These are phyloP conservation scores for Eucalyptus curtisii DNA, from an alignment of 345 rosid species.

Conservation along the genomic window DNA sequence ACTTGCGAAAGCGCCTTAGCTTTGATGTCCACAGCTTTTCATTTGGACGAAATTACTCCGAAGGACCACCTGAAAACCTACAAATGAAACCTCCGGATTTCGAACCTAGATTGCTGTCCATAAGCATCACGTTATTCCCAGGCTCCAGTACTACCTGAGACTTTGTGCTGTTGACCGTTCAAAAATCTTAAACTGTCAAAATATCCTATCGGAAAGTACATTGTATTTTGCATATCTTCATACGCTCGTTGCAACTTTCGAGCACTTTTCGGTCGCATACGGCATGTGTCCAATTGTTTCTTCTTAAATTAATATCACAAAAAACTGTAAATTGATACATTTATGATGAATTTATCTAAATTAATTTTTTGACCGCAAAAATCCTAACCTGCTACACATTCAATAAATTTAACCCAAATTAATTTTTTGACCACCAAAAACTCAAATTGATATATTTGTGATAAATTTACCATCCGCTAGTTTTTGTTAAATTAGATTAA, in stretches of 20 bases:
- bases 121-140: not conserved
- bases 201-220: not conserved
- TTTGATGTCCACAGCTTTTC: not conserved
- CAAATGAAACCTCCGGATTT: not conserved
- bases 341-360: fast-evolving
- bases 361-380: fast-evolving
- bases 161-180: too few species aligned
- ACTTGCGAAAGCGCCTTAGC: not conserved
- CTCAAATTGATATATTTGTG: fast-evolving
- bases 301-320: fast-evolving
- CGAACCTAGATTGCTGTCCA: too few species aligned
- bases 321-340: fast-evolving
- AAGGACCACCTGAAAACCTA: not conserved
- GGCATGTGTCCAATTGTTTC: not conserved
- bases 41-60: not conserved
- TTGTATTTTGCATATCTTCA: not conserved
- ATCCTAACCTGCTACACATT: too few species aligned
- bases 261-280: not conserved
- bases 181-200: not conserved
- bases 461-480: fast-evolving
- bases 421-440: too few species aligned
- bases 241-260: not conserved
- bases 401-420: too few species aligned
- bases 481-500: too few species aligned
- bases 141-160: not conserved